A percentile compares a stretch with the other conserved stretches of the same genome.
Conservation (phyloP, 371 early-diverging fungal species). For the Mortierella sp. region DNA sequence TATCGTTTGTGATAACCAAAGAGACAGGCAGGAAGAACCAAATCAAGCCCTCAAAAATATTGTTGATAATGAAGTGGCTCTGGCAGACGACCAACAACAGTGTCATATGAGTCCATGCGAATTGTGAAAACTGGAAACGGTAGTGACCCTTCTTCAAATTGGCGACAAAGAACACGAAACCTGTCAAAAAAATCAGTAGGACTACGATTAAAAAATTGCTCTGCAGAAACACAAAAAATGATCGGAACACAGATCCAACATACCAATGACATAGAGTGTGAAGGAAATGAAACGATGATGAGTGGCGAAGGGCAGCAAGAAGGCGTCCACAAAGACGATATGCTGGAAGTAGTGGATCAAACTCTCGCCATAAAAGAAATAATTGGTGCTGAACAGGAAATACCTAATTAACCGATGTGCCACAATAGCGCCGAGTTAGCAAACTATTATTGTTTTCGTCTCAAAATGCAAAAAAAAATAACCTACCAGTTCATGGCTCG, state of each 20-base stretch:
- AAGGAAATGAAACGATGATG: slow-evolving; percentile 97
- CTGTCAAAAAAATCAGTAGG: slow-evolving; percentile 48
- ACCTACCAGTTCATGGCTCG: slow-evolving; percentile 92
- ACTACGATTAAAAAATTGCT: neutral
- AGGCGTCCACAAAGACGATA: slow-evolving; percentile 83
- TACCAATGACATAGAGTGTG: slow-evolving; percentile 86
- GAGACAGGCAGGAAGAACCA: slow-evolving; percentile 96
- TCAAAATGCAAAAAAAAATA: slow-evolving; percentile 31
- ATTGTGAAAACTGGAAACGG: slow-evolving; percentile 92
- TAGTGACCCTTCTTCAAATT: slow-evolving; percentile 93
- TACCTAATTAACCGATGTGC: slow-evolving; percentile 65
- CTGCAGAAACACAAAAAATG: neutral
- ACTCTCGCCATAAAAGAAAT: slow-evolving; percentile 94
- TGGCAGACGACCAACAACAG: slow-evolving; percentile 89
- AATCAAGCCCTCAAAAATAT: slow-evolving; percentile 97
- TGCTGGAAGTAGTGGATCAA: slow-evolving; percentile 90
- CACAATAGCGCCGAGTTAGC: neutral
- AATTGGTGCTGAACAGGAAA: slow-evolving; percentile 87
- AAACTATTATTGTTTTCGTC: neutral
- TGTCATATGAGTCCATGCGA: slow-evolving; percentile 97
- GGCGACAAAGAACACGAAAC: slow-evolving; percentile 94
- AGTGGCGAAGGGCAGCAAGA: slow-evolving; percentile 86
- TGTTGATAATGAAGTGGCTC: slow-evolving; percentile 95
- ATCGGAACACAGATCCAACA: slow-evolving; percentile 6
- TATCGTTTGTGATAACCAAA: slow-evolving; percentile 98